Percentiles rank a stretch among this genome's conserved stretches.
These are phyloP conservation scores for Trichomonascus vanleenenianus DNA, from an alignment of 805 yeast species.

Conservation along the genomic window DNA sequence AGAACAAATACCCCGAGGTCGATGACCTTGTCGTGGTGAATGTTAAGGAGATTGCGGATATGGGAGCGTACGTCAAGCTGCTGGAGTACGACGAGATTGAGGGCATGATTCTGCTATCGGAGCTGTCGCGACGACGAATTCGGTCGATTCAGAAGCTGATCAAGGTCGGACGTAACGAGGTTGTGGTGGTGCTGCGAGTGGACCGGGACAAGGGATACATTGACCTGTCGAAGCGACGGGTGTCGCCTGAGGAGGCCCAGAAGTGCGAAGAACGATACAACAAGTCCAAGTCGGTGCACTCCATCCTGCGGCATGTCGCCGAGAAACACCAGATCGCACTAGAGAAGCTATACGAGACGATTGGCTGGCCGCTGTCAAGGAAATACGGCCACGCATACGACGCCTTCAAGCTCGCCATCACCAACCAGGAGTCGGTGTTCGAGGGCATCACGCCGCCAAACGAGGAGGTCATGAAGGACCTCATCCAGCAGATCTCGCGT, in stretches of 20 bases:
- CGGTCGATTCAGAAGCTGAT: constrained; percentile 95
- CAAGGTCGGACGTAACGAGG: constrained; percentile 97
- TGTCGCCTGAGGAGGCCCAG: constrained; percentile 92
- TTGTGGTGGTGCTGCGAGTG: constrained; percentile 94
- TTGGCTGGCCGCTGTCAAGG: constrained; percentile 97
- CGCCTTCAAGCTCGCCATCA: constrained; percentile 92
- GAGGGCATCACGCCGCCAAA: constrained; percentile 70
- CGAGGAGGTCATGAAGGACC: constrained; percentile 69
- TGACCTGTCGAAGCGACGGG: constrained; percentile 95
- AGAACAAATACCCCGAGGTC: constrained; percentile 96
- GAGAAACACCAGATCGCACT: constrained; percentile 87
- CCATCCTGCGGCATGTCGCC: constrained; percentile 97
- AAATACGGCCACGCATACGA: constrained; percentile 96
- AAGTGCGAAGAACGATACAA: constrained; percentile 97
- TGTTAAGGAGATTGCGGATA: constrained; percentile 84
- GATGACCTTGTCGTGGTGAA: constrained; percentile 99
- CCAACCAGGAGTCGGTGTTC: constrained; percentile 77
- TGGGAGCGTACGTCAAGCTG: constrained; percentile 95
- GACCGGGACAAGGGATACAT: constrained; percentile 98
- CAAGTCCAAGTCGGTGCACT: constrained; percentile 95
- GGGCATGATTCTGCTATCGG: constrained; percentile 95
- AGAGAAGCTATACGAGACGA: constrained; percentile 75
- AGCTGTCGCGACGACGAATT: constrained; percentile 96
- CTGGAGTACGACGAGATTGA: constrained; percentile 97
- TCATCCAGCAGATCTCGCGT: constrained; percentile 78